These are phyloP conservation scores for Cotoneaster glaucophyllus DNA, from an alignment of 306 rosid genomes.

Conservation along the genomic window DNA sequence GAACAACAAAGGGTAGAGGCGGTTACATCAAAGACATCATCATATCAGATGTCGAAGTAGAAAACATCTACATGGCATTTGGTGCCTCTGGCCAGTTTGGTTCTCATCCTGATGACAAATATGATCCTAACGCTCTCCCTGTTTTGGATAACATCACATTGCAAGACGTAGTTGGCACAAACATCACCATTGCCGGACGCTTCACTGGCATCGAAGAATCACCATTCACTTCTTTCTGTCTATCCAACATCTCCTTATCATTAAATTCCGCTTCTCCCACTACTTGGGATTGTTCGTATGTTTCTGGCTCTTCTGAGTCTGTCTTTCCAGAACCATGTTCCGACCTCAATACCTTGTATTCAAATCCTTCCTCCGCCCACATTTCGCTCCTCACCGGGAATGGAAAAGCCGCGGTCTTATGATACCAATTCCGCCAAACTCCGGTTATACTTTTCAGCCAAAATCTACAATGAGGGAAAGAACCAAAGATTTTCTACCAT, in stretches of 20 bases:
- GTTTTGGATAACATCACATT: conserved; percentile 53
- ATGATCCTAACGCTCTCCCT: conserved; percentile 83
- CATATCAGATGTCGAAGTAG: conserved; percentile 53
- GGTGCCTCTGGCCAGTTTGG: conserved; percentile 70
- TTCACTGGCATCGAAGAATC: conserved; percentile 73
- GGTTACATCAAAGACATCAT: conserved; percentile 64
- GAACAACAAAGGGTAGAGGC: conserved; percentile 83
- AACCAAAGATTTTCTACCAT: conserved; percentile 18
- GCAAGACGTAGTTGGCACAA: conserved; percentile 54
- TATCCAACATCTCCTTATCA: conserved; percentile 66
- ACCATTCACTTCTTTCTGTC: conserved; percentile 73
- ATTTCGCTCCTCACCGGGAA: conserved; percentile 33
- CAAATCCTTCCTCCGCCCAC: conserved; percentile 40
- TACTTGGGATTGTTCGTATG: conserved; percentile 73
- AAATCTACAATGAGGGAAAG: conserved; percentile 22
- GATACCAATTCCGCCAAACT: conserved; percentile 31
- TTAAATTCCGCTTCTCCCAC: conserved; percentile 42
- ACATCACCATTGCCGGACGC: conserved; percentile 71
- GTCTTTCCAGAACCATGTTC: conserved; percentile 79
- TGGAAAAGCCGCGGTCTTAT: conserved; percentile 44
- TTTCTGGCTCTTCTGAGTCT: conserved; percentile 63
- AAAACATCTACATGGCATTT: conserved; percentile 43
- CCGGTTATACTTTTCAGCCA: conserved; percentile 23
- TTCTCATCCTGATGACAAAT: conserved; percentile 78
- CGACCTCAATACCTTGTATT: conserved; percentile 33